phyloP scores from a whole-genome alignment of 768 basidiomycete species.

The Wakefieldia striispora region DNA sequence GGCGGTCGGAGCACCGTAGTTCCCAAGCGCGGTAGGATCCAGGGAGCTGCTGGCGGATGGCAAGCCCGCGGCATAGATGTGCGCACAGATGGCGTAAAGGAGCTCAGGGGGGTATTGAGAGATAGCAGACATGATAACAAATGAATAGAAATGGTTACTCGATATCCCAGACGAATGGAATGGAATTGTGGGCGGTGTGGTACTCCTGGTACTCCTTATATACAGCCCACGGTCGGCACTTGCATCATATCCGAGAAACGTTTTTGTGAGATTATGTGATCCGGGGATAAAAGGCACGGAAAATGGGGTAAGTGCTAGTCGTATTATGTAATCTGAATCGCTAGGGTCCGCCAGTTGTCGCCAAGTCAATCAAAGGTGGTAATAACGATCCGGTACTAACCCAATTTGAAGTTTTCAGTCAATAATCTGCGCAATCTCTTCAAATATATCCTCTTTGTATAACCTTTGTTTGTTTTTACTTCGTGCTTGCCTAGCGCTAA shows the following conservation, averaged over 20 bases:
- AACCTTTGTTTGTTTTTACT: too few relatives aligned
- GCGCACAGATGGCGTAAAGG: constrained; percentile 67
- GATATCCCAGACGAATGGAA: too few relatives aligned
- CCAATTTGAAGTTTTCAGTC: too few relatives aligned
- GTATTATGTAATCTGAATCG: constrained; percentile 1
- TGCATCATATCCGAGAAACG: neutral
- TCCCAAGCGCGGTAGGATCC: constrained; percentile 59
- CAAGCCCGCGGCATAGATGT: constrained; percentile 63
- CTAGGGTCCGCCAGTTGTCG: constrained; percentile 4
- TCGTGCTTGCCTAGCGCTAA: too few relatives aligned
- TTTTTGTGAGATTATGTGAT: constrained; percentile 17
- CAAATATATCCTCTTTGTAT: too few relatives aligned
- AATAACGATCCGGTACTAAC: too few relatives aligned
- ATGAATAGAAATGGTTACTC: neutral
- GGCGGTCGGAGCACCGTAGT: constrained; percentile 50
- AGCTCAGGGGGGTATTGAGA: constrained; percentile 68
- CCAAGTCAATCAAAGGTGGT: neutral
- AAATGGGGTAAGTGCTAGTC: constrained; percentile 5
- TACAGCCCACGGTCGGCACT: constrained; percentile 8
- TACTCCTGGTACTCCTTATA: constrained; percentile 5
- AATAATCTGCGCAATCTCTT: too few relatives aligned
- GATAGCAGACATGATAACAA: constrained; percentile 24
- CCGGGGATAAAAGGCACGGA: constrained; percentile 14
- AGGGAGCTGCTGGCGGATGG: constrained; percentile 56
- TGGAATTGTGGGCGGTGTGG: too few relatives aligned